Evolutionary conservation across 805 yeast genomes (phyloP), one percentile per base, ranked within the genome.

Genomic region (Candida silvicultrix): DNA sequence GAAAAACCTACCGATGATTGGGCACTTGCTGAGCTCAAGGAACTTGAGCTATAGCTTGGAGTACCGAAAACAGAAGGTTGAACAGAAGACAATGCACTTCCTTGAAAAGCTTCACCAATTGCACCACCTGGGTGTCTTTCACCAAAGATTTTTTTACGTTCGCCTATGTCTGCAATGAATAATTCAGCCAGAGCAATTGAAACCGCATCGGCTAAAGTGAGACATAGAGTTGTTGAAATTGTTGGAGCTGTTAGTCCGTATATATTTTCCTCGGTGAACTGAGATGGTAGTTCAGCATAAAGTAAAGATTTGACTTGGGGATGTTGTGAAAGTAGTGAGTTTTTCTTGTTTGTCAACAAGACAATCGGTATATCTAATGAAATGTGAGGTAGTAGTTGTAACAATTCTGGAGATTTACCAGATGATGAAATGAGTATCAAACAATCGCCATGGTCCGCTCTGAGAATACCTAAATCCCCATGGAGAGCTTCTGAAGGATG

Each of bases 191-290:
- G 65, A 0, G 95, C 85, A 42, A 89, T 74, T 35, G 85, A 77
- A 15, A 85, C 76, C 1, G 95, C 86, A 59, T 89, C 96, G 10
- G 94, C 83, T 38, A 88, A 66, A 0, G 86, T 80, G 42, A 89
- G 66, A 48, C 89, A 77, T 23, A 89, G 68, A 0, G 95, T 85
- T 2, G 95, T 83, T 5, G 95, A 80, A 5, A 89, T 77, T 0
- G 96, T 89, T 1, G 97, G 97, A 0, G 96, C 96, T 9, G 89
- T 84, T 25, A 89, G 62, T 0, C 96, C 96, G 56, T 85, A 86
- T 4, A 73, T 63, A 18, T 74, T 71, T 45, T 59, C 58, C 50
- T 89, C 97, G 25, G 75, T 68, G 47, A 81, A 70, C 35, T 69
- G 64, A 2, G 66, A 52, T 0, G 90, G 88, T 16, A 85, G 61